Percentiles rank a stretch among this genome's conserved stretches.
Evolutionary conservation across 108 stramenopile species (phyloP).

Genomic region (Cyclotella choctawhatcheeana): DNA sequence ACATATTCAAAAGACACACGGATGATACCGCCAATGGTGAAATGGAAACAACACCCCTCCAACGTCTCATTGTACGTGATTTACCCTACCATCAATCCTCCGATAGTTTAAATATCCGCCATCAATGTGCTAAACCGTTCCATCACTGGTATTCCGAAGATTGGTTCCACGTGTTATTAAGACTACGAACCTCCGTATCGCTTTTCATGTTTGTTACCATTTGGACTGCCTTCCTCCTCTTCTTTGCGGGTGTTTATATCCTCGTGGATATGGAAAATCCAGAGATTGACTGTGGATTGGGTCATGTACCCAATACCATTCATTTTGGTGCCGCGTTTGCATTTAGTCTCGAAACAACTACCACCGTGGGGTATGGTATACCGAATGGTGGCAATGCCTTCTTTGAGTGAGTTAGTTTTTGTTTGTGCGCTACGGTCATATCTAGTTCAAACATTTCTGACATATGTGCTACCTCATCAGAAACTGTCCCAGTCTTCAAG

Average conservation of each 20-base stretch:
- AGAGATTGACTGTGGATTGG: slow-evolving; percentile 66
- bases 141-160: slow-evolving; percentile 49
- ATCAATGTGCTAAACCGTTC: slow-evolving; percentile 27
- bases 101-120: slow-evolving; percentile 49
- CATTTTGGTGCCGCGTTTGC: slow-evolving; percentile 67
- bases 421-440: background rate
- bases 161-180: slow-evolving; percentile 84
- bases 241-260: slow-evolving; percentile 73
- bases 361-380: slow-evolving; percentile 80
- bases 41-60: slow-evolving; percentile 20
- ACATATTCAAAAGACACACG: background rate
- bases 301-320: slow-evolving; percentile 35
- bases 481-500: slow-evolving; percentile 53
- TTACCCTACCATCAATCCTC: slow-evolving; percentile 69
- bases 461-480: background rate
- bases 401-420: slow-evolving; percentile 49
- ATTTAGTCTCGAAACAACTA: slow-evolving; percentile 80
- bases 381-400: slow-evolving; percentile 62
- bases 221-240: slow-evolving; percentile 68
- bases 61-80: slow-evolving; percentile 70
- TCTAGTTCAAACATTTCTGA: background rate
- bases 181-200: slow-evolving; percentile 46
- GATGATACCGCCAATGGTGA: background rate
- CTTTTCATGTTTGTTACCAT: slow-evolving; percentile 50
- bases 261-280: slow-evolving; percentile 47